phyloP scores from a whole-genome alignment of 2,329 filamentous ascomycete species.

The Decorospora gaudefroyi region DNA sequence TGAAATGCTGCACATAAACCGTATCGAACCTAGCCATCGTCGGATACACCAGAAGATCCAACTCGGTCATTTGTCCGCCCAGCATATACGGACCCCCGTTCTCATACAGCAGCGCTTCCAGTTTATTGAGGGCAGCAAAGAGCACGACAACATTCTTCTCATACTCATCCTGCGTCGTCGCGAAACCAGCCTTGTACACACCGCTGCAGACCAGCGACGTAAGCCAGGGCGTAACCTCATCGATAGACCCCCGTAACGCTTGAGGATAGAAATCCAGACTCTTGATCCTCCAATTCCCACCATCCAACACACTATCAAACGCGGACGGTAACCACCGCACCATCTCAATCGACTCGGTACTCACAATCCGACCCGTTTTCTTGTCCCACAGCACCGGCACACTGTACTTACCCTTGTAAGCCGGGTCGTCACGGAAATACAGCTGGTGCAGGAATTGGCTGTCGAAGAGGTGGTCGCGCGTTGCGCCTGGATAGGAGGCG shows the following conservation, averaged over 20 bases:
- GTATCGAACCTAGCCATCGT: slow-evolving; percentile 64
- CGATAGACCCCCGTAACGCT: slow-evolving; percentile 56
- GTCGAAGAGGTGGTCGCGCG: slow-evolving; percentile 63
- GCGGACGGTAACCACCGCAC: slow-evolving; percentile 62
- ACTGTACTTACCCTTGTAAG: slow-evolving; percentile 64
- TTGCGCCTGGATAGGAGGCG: slow-evolving; percentile 61
- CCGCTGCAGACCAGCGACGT: slow-evolving; percentile 61
- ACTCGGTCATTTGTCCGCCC: slow-evolving; percentile 60
- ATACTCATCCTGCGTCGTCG: slow-evolving; percentile 59
- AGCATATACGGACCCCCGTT: slow-evolving; percentile 62
- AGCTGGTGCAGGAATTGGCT: slow-evolving; percentile 64
- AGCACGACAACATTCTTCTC: slow-evolving; percentile 59
- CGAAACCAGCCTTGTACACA: slow-evolving; percentile 67
- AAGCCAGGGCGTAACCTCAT: slow-evolving; percentile 59
- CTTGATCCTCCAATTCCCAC: slow-evolving; percentile 43
- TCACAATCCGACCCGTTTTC: slow-evolving; percentile 60
- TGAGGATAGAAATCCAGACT: slow-evolving; percentile 59
- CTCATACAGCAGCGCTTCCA: slow-evolving; percentile 56
- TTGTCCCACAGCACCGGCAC: slow-evolving; percentile 68
- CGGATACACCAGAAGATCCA: slow-evolving; percentile 62
- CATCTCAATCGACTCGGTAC: slow-evolving; percentile 65
- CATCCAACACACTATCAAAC: slow-evolving; percentile 56
- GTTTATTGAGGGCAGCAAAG: slow-evolving; percentile 63
- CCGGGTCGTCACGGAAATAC: slow-evolving; percentile 64
- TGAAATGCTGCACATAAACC: slow-evolving; percentile 69